These are phyloP conservation scores for Arxiozyma heterogenica DNA, from an alignment of 1,139 yeast genomes.

Conservation along the genomic window DNA sequence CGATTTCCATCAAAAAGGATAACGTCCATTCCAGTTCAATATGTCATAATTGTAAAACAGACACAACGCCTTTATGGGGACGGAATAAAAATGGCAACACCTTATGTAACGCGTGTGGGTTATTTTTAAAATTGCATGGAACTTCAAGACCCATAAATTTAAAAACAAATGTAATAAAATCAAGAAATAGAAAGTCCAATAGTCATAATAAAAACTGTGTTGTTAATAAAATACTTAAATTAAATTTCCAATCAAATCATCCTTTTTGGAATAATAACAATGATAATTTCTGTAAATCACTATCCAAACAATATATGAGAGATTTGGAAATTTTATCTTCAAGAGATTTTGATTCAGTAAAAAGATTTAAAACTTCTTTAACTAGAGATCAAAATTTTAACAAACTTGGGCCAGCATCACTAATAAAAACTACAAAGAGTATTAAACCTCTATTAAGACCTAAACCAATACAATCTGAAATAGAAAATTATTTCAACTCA, in stretches of 20 bases:
- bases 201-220: no score
- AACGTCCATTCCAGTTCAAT: no score
- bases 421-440: neutral
- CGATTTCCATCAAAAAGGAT: no score
- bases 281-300: no score
- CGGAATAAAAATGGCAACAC: slow-evolving; percentile 87
- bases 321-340: neutral
- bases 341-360: neutral
- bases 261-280: neutral
- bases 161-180: slow-evolving; percentile 80
- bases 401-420: neutral
- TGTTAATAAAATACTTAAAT: neutral
- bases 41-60: slow-evolving; percentile 81
- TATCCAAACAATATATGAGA: neutral
- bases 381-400: neutral
- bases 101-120: slow-evolving; percentile 87
- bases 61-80: slow-evolving; percentile 89
- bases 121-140: slow-evolving; percentile 80
- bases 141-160: slow-evolving; percentile 80
- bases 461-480: neutral
- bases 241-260: no score
- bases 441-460: neutral
- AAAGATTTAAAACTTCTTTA: neutral
- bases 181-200: slow-evolving; percentile 49
- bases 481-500: neutral